Percentiles rank a stretch among this genome's conserved stretches.
These are phyloP conservation scores for Paramyrothecium sp. DNA, from an alignment of 2,329 filamentous ascomycete species.

Conservation along the genomic window DNA sequence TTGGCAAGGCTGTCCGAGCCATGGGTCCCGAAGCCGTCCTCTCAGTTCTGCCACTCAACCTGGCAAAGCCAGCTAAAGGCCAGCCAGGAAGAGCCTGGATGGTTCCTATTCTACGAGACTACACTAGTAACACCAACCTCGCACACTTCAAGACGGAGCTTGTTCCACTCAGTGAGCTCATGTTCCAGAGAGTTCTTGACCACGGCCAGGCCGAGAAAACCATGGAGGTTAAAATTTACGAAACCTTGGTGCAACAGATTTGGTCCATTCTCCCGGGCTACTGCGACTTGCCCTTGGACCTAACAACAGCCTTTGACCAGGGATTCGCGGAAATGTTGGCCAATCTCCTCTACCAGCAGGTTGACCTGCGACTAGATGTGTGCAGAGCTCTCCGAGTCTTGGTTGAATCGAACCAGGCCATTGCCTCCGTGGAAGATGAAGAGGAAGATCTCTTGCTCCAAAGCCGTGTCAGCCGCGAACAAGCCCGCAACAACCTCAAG, in stretches of 20 bases:
- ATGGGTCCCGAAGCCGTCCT: conserved; percentile 89
- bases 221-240: conserved; percentile 96
- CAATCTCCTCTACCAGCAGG: conserved; percentile 89
- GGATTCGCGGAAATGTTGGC: conserved; percentile 85
- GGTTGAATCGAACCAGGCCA: conserved; percentile 87
- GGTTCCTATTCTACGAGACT: conserved; percentile 85
- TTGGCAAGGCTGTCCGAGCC: conserved; percentile 82
- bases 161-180: conserved; percentile 81
- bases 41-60: conserved; percentile 79
- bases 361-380: conserved; percentile 81
- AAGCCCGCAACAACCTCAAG: conserved; percentile 77
- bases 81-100: conserved; percentile 91
- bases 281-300: conserved; percentile 85
- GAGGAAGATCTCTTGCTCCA: conserved; percentile 75
- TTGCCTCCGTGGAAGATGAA: conserved; percentile 63
- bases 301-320: conserved; percentile 77
- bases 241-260: conserved; percentile 92
- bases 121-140: conserved; percentile 84
- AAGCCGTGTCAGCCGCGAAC: conserved; percentile 71
- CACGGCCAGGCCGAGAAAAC: conserved; percentile 83
- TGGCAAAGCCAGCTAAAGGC: conserved; percentile 72
- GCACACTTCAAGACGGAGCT: conserved; percentile 83
- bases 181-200: conserved; percentile 87
- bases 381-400: conserved; percentile 84
- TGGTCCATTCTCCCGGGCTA: conserved; percentile 95